Conservation (phyloP, 2,329 filamentous ascomycete species). For the Ophiocordyceps camponoti-floridani region DNA sequence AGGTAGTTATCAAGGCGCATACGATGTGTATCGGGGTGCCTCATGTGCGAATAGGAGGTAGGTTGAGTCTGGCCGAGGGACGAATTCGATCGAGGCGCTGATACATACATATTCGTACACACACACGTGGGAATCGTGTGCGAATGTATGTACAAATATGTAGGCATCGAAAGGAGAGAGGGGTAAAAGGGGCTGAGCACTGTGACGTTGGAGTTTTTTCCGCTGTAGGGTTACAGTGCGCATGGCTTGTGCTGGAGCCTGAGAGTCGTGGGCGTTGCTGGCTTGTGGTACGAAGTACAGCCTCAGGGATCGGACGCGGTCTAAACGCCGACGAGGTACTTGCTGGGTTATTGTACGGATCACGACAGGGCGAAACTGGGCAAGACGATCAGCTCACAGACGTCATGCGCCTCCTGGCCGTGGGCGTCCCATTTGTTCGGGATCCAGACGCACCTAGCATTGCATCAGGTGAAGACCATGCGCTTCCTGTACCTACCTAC, state of each 20-base stretch:
- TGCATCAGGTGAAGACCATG: no score
- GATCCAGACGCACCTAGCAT: background rate
- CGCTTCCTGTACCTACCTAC: no score
- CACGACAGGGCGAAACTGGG: background rate
- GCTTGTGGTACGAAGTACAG: no score
- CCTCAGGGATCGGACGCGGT: no score
- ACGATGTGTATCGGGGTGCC: background rate
- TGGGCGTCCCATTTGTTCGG: background rate
- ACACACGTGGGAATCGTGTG: background rate
- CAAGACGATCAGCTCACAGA: background rate
- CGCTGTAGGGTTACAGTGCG: background rate
- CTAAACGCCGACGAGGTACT: no score
- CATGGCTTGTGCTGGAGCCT: background rate
- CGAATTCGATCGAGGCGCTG: background rate
- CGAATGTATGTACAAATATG: background rate
- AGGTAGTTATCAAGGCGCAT: no score
- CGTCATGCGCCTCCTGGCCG: background rate
- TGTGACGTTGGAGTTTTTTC: background rate
- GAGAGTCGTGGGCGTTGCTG: background rate
- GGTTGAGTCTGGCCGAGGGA: background rate
- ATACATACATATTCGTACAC: background rate
- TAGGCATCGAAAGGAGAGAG: background rate
- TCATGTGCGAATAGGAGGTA: background rate
- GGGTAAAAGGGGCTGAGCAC: background rate
- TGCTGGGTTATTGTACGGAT: background rate